Base-by-base conservation (phyloP, 225 moss, liverwort and hornwort genomes). In the Bryum argenteum region DNA sequence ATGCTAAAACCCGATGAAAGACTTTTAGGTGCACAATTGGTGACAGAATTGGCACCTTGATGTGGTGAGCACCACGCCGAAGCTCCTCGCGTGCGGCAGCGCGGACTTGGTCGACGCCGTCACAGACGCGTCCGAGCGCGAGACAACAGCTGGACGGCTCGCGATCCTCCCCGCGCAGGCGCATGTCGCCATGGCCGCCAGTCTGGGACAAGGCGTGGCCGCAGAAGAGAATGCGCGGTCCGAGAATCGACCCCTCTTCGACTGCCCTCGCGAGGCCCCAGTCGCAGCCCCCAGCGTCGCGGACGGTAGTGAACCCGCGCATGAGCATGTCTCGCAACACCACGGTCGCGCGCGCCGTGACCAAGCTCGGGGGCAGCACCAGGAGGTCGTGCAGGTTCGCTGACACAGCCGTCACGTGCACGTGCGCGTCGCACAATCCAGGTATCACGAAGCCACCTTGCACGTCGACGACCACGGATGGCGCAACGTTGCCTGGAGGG, bases 241-340 rank as follows among this genome's bases (percentile, higher is more conserved):
- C 89, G 12, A 22, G 72, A 18, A 89, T 74, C 13, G 71, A 83
- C 5, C 89, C 86, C 66, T 89, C 89, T 72, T 86, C 84, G 63
- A 89, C 86, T 3, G 86, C 89, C 81, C 78, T 84, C 16, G 89
- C 84, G 60, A 89, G 82, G 39, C 89, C 89, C 89, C 86, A 89
- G 73, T 89, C 89, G 73, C 89, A 89, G 0, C 89, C 89, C 7
- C 89, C 89, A 6, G 84, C 86, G 52, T 89, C 89, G 33, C 89
- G 84, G n/a, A 89, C 86, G 22, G 89, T 89, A 18, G 89, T 89
- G 69, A 89, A 89, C 38, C 89, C 89, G 12, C 89, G 86, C 84
- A 86, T 72, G 75, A 89, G 67, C 89, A 89, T 89, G 10, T 55
- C 72, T 28, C 59, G 58, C 22, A 89, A 55, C 3, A 86, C 39